Percentiles rank a stretch among this genome's conserved stretches.
phyloP scores from a whole-genome alignment of 2,329 filamentous ascomycete genomes.

The Aureobasidium vineae region DNA sequence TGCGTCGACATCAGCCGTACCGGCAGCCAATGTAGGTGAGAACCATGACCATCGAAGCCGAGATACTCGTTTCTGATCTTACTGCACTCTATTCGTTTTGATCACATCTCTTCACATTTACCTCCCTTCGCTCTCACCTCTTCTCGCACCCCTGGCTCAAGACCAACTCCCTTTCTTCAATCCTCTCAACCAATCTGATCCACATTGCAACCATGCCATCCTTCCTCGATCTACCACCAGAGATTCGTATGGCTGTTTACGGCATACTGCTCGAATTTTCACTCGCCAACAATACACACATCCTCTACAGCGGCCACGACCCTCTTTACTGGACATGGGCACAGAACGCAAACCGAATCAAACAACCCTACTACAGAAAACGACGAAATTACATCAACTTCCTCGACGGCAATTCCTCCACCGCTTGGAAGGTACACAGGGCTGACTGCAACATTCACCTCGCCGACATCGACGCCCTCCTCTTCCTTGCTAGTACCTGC shows the following conservation, averaged over 20 bases:
- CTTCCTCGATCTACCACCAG: not conserved
- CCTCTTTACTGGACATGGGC: not conserved
- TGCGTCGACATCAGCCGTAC: too few relatives aligned
- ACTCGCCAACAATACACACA: not conserved
- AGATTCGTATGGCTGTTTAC: not conserved
- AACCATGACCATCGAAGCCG: too few relatives aligned
- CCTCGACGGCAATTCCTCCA: not conserved
- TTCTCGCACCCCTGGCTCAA: not conserved
- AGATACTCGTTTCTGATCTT: too few relatives aligned
- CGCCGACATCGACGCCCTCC: not conserved
- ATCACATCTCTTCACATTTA: too few relatives aligned
- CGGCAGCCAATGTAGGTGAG: too few relatives aligned
- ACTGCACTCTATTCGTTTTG: too few relatives aligned
- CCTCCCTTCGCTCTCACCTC: not conserved
- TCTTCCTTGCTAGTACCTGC: not conserved
- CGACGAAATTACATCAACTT: not conserved
- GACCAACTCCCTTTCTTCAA: not conserved
- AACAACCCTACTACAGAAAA: not conserved
- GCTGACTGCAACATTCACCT: not conserved
- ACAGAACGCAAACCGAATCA: too few relatives aligned
- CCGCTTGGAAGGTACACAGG: not conserved
- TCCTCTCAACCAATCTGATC: not conserved
- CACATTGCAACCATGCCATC: not conserved
- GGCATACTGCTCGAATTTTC: not conserved
- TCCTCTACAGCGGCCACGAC: not conserved